Evolutionary conservation across 768 basidiomycete genomes (phyloP).

Genomic region (Gyrodon lividus): DNA sequence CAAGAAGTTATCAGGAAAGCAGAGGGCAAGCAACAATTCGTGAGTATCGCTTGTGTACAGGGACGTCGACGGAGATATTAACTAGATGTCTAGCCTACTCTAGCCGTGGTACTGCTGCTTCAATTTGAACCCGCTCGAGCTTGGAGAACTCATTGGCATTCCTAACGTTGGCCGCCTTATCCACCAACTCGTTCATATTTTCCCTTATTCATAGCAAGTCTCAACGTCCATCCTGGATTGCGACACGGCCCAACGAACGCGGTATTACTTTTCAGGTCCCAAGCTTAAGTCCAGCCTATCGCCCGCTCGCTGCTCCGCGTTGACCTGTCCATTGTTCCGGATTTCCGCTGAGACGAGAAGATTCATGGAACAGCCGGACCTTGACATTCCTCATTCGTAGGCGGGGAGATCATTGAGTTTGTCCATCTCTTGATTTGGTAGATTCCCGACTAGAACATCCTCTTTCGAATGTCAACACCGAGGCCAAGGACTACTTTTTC

Average conservation of each 20-base stretch:
- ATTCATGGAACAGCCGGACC: constrained; percentile 85
- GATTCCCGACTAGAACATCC: too few species aligned
- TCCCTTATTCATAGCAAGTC: constrained; percentile 88
- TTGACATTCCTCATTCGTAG: constrained; percentile 92
- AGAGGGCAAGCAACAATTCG: constrained; percentile 97
- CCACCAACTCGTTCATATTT: constrained; percentile 90
- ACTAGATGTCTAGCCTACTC: neutral
- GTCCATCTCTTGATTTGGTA: too few species aligned
- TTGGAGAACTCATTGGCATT: constrained; percentile 92
- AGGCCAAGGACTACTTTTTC: too few species aligned
- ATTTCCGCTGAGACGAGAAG: constrained; percentile 97
- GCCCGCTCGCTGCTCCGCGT: constrained; percentile 90
- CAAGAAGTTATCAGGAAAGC: constrained; percentile 86
- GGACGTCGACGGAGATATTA: neutral
- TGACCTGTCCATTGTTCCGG: constrained; percentile 93
- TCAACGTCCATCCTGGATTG: neutral
- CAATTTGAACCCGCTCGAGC: constrained; percentile 85
- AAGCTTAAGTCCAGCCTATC: constrained; percentile 96
- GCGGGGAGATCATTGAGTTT: constrained; percentile 94
- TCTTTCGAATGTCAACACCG: too few species aligned
- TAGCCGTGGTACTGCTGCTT: constrained; percentile 98
- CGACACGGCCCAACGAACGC: neutral
- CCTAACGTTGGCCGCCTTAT: constrained; percentile 91
- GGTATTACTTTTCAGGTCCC: constrained; percentile 48
- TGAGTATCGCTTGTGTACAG: too few species aligned